These are phyloP conservation scores for Cyclotella kingstonii DNA, from an alignment of 108 stramenopile genomes.

Conservation along the genomic window DNA sequence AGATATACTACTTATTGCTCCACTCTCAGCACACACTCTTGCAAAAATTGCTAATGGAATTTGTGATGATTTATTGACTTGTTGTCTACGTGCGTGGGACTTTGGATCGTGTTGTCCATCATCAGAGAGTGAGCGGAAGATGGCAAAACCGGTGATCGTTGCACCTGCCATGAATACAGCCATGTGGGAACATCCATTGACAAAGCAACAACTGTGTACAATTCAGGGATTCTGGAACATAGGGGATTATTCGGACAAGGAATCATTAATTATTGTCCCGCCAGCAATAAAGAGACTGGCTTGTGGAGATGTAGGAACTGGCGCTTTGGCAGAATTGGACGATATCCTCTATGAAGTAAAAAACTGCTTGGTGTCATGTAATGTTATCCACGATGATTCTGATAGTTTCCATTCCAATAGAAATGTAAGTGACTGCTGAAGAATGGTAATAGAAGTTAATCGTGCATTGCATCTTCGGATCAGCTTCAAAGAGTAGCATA, in stretches of 20 bases:
- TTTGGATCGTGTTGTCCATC: slow-evolving; percentile 40
- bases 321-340: slow-evolving; percentile 77
- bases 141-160: slow-evolving; percentile 75
- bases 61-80: slow-evolving; percentile 87
- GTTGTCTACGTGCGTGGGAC: slow-evolving; percentile 89
- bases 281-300: slow-evolving; percentile 75
- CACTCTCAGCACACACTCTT: slow-evolving; percentile 82
- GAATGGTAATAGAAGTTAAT: neutral
- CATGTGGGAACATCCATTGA: slow-evolving; percentile 93
- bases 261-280: slow-evolving; percentile 56
- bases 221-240: slow-evolving; percentile 69
- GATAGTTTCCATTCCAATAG: neutral
- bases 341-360: slow-evolving; percentile 51
- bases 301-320: slow-evolving; percentile 86
- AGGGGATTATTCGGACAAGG: no score
- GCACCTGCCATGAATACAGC: slow-evolving; percentile 95
- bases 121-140: slow-evolving; percentile 1
- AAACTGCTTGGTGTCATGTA: slow-evolving; percentile 9
- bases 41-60: slow-evolving; percentile 83
- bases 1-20: slow-evolving; percentile 77
- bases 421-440: slow-evolving; percentile 29
- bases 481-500: no score
- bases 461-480: no score
- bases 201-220: slow-evolving; percentile 56
- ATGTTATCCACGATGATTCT: neutral